phyloP scores from a whole-genome alignment of 345 rosid species.

The Lepidium africanum region DNA sequence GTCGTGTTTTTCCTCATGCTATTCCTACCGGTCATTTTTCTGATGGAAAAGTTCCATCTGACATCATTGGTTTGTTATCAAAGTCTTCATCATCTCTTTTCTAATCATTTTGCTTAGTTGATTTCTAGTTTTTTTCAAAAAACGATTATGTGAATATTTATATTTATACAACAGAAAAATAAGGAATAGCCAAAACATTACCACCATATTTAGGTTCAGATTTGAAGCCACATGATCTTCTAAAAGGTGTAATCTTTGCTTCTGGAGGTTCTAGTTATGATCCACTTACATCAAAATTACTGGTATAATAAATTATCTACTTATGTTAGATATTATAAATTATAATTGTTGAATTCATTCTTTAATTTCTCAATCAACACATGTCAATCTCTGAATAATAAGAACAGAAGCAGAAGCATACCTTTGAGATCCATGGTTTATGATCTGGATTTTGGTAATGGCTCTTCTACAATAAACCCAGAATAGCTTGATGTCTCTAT shows the following conservation, averaged over 20 bases:
- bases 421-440: too few relatives aligned
- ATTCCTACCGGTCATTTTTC: constrained; percentile 25
- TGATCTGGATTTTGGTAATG: too few relatives aligned
- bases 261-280: constrained; percentile 30
- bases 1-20: constrained; percentile 6
- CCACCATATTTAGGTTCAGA: constrained; percentile 17
- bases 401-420: too few relatives aligned
- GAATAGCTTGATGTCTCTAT: too few relatives aligned
- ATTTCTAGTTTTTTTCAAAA: neutral
- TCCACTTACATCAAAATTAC: constrained; percentile 13
- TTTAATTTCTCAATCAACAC: too few relatives aligned
- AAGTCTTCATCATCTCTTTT: neutral
- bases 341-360: too few relatives aligned
- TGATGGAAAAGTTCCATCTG: constrained; percentile 22
- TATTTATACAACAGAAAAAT: neutral
- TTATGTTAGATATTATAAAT: neutral
- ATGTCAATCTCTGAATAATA: too few relatives aligned
- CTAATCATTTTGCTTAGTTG: neutral
- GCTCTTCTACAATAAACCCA: too few relatives aligned
- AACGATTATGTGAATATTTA: neutral
- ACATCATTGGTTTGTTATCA: constrained; percentile 9
- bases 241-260: constrained; percentile 22
- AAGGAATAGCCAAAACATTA: constrained; percentile 22
- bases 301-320: constrained; percentile 8
- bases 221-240: constrained; percentile 10